phyloP scores from a whole-genome alignment of 768 basidiomycete species.

The Suillus subluteus region DNA sequence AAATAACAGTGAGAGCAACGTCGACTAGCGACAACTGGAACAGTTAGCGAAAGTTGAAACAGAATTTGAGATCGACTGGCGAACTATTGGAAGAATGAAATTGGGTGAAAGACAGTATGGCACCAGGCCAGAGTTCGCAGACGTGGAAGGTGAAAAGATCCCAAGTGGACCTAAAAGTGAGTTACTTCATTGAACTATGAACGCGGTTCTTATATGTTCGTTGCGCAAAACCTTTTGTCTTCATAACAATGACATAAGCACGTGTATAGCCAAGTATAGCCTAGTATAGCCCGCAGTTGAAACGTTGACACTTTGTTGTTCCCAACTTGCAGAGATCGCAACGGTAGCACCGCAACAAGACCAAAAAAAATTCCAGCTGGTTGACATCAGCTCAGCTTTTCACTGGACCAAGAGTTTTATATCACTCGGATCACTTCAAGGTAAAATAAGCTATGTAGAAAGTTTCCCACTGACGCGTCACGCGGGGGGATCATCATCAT shows the following conservation, averaged over 20 bases:
- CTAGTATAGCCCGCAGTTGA: neutral
- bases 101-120: neutral
- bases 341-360: neutral
- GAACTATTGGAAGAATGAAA: constrained; percentile 15
- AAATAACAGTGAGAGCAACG: neutral
- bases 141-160: neutral
- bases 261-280: neutral
- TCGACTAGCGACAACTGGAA: constrained; percentile 20
- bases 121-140: neutral
- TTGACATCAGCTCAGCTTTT: neutral
- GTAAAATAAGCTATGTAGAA: no score
- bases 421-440: no score
- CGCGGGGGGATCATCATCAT: no score
- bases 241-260: neutral
- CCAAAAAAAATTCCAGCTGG: neutral
- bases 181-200: neutral
- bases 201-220: neutral
- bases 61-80: constrained; percentile 21
- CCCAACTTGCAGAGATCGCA: neutral
- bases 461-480: neutral
- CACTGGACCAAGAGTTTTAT: neutral
- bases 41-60: neutral
- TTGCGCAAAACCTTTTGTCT: neutral
- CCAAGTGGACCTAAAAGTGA: neutral
- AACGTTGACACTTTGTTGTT: neutral